phyloP scores from a whole-genome alignment of 805 yeast genomes.

The Candida methanosorbosa region DNA sequence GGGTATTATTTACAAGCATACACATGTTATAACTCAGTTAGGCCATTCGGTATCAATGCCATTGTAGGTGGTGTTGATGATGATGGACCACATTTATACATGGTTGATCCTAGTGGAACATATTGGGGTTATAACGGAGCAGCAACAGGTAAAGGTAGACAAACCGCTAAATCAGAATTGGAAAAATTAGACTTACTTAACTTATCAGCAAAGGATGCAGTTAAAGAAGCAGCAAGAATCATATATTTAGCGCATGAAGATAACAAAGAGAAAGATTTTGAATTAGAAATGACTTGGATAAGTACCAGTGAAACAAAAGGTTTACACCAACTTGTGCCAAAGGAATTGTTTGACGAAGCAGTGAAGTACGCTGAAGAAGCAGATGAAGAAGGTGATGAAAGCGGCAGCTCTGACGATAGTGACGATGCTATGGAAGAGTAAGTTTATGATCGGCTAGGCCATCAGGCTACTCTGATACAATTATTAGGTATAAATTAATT shows the following conservation, averaged over 20 bases:
- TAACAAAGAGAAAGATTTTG: conserved; percentile 94
- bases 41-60: conserved; percentile 94
- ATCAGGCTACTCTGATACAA: too few species aligned
- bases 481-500: neutral
- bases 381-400: conserved; percentile 66
- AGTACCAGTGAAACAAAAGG: conserved; percentile 71
- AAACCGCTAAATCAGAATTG: conserved; percentile 92
- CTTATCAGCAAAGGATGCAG: conserved; percentile 71
- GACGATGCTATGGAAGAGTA: conserved; percentile 27
- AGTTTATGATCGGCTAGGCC: too few species aligned
- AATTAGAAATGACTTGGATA: conserved; percentile 89
- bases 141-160: conserved; percentile 98
- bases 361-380: conserved; percentile 76
- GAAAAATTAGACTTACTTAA: conserved; percentile 77
- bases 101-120: conserved; percentile 96
- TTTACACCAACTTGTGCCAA: conserved; percentile 71
- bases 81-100: conserved; percentile 78
- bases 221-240: conserved; percentile 89
- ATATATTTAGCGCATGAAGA: conserved; percentile 95
- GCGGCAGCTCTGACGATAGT: conserved; percentile 34
- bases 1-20: conserved; percentile 92
- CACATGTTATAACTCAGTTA: conserved; percentile 91
- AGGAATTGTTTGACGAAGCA: conserved; percentile 74
- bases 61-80: conserved; percentile 92
- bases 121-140: conserved; percentile 98